A percentile compares a stretch with the other conserved stretches of the same genome.
phyloP scores from a whole-genome alignment of 129 eudicot genomes.

The Saposhnikovia divaricata region DNA sequence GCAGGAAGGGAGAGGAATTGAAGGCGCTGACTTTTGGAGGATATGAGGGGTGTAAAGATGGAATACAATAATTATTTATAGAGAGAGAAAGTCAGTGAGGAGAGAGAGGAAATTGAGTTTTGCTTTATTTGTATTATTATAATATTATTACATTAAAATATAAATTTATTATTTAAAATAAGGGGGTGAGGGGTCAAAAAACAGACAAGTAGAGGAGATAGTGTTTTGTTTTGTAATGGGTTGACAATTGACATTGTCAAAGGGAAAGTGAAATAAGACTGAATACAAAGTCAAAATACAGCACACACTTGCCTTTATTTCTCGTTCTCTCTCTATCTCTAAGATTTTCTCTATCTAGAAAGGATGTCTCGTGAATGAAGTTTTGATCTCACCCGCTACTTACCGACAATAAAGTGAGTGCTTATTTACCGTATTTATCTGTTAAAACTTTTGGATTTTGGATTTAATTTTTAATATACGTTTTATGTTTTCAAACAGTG shows the following conservation, averaged over 20 bases:
- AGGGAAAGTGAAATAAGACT: not conserved
- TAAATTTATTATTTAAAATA: not conserved
- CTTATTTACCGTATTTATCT: not conserved
- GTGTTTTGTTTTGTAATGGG: slow-evolving; percentile 6
- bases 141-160: not conserved
- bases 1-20: slow-evolving; percentile 28
- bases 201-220: not conserved
- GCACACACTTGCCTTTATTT: not conserved
- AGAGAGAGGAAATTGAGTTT: slow-evolving; percentile 8
- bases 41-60: slow-evolving; percentile 20
- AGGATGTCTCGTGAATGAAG: not conserved
- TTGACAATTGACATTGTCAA: slow-evolving; percentile 4
- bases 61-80: slow-evolving; percentile 31
- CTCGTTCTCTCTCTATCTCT: not conserved
- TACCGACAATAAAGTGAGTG: not conserved
- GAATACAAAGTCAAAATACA: not conserved
- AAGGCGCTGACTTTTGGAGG: slow-evolving; percentile 99
- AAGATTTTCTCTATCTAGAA: not conserved
- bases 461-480: too few relatives aligned
- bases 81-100: slow-evolving; percentile 19
- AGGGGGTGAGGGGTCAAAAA: not conserved
- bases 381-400: not conserved
- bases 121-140: not conserved
- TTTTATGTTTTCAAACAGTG: too few relatives aligned
- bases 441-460: too few relatives aligned